Evolutionary conservation across 1,284 basidiomycete genomes (phyloP).

Genomic region (Bondarzewia mesenterica): DNA sequence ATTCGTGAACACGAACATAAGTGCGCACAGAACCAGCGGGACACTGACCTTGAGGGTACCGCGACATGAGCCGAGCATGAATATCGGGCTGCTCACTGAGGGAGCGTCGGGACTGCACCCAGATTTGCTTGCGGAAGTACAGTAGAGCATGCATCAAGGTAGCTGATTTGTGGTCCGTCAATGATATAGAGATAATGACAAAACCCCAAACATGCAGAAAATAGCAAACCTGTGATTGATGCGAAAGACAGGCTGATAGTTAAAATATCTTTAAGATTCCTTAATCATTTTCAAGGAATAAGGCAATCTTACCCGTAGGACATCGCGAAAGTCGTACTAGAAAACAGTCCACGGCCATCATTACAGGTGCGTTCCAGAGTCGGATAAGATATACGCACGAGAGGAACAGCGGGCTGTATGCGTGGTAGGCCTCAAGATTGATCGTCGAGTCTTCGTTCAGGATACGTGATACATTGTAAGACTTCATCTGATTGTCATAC

Average conservation of each 20-base stretch:
- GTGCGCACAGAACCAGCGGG: constrained; percentile 23
- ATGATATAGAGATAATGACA: neutral
- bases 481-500: constrained; percentile 54
- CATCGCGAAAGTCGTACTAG: constrained; percentile 41
- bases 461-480: constrained; percentile 66
- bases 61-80: constrained; percentile 75
- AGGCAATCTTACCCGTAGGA: constrained; percentile 24
- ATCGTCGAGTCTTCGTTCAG: constrained; percentile 51
- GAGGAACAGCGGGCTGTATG: constrained; percentile 81
- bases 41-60: constrained; percentile 48
- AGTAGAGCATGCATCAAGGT: constrained; percentile 70
- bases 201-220: neutral
- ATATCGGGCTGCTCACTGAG: constrained; percentile 74
- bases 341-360: constrained; percentile 28
- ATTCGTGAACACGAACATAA: constrained; percentile 29
- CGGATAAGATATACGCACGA: constrained; percentile 27
- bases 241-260: constrained; percentile 41
- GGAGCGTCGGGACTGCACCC: constrained; percentile 50
- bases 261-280: neutral
- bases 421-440: constrained; percentile 57
- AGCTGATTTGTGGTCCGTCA: constrained; percentile 40
- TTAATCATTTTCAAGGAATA: no score
- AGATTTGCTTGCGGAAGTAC: constrained; percentile 63
- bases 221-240: constrained; percentile 46
- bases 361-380: neutral